Evolutionary conservation across 2,329 filamentous ascomycete species (phyloP).

Genomic region (Fusarium mangiferae): DNA sequence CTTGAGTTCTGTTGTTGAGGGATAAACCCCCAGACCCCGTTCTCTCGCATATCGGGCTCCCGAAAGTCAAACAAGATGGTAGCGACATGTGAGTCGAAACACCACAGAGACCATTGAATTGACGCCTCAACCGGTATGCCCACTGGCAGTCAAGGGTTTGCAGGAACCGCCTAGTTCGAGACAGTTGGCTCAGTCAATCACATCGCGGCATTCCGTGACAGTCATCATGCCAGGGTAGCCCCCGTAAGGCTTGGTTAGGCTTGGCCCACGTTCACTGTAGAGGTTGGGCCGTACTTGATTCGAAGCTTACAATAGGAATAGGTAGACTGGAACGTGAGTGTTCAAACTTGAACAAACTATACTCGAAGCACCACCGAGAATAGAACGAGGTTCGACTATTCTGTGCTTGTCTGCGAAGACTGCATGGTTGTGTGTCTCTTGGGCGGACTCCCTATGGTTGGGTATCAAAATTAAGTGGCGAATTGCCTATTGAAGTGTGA

Average conservation of each 20-base stretch:
- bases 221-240: conserved; percentile 25
- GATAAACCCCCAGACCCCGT: conserved; percentile 16
- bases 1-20: conserved; percentile 19
- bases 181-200: conserved; percentile 39
- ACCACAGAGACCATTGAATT: conserved; percentile 22
- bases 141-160: conserved; percentile 38
- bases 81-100: conserved; percentile 22
- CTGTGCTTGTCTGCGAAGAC: not conserved
- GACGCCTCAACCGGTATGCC: conserved; percentile 11
- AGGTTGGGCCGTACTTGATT: conserved; percentile 8
- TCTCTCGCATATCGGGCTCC: conserved; percentile 28
- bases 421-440: not conserved
- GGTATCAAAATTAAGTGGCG: not conserved
- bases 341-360: conserved; percentile 2
- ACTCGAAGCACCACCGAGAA: conserved; percentile 4
- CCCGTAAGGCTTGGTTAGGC: conserved; percentile 21
- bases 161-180: conserved; percentile 44
- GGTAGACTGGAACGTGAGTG: not conserved
- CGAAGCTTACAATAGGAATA: conserved; percentile 14
- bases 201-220: conserved; percentile 21
- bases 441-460: not conserved
- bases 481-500: not conserved
- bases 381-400: not conserved
- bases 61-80: conserved; percentile 24
- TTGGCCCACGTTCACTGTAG: conserved; percentile 16